Conservation (phyloP, 345 rosid species). For the Salix exigua region DNA sequence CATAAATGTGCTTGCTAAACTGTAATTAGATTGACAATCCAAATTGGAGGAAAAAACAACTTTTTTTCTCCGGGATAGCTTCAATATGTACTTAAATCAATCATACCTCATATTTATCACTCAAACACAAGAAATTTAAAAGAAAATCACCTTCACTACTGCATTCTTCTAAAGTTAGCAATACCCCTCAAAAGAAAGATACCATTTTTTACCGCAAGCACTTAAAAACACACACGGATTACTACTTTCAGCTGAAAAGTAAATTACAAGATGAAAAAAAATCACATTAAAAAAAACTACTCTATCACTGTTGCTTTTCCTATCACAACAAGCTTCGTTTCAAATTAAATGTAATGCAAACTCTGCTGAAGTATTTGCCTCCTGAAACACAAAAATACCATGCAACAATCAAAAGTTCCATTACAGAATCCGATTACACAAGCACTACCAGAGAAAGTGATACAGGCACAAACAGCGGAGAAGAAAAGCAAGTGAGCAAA, state of each 20-base stretch:
- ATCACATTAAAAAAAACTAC: neutral
- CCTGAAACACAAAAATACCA: neutral
- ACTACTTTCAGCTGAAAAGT: neutral
- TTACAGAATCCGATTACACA: neutral
- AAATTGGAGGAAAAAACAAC: neutral
- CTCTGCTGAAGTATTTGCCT: neutral
- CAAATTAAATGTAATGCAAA: slow-evolving; percentile 2
- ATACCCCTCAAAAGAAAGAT: neutral
- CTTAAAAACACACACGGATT: neutral
- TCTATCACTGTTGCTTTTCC: neutral
- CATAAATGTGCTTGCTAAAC: neutral
- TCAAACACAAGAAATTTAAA: neutral
- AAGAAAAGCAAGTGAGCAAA: neutral
- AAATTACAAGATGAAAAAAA: neutral
- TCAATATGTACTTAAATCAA: neutral
- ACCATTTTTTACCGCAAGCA: neutral
- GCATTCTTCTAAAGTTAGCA: neutral
- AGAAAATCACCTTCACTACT: neutral
- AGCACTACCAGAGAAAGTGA: neutral
- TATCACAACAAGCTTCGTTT: slow-evolving; percentile 1
- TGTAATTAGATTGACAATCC: neutral
- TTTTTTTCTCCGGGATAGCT: neutral
- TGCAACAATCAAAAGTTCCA: neutral
- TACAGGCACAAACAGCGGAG: neutral
- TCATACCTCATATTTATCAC: neutral